Conservation (phyloP, 2,329 filamentous ascomycete species). For the Chaetomium sp. region DNA sequence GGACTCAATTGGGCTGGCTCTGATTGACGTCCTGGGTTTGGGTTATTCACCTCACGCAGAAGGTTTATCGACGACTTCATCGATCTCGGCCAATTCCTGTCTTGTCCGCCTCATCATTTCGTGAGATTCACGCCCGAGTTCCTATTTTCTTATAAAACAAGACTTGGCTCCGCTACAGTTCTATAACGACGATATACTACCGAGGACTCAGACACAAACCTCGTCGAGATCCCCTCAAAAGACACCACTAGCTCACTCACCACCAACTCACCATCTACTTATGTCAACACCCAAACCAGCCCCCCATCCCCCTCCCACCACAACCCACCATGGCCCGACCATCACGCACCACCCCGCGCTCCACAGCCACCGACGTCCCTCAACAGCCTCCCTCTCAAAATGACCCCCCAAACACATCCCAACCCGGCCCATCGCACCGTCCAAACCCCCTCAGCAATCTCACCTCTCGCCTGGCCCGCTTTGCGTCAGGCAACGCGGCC, state of each 20-base stretch:
- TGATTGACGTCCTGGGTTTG: not conserved
- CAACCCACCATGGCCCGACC: slow-evolving; percentile 26
- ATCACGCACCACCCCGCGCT: slow-evolving; percentile 19
- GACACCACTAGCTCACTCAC: too few relatives aligned
- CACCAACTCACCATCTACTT: not conserved
- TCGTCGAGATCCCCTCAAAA: too few relatives aligned
- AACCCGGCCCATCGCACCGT: slow-evolving; percentile 14
- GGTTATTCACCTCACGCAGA: not conserved
- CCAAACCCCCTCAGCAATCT: slow-evolving; percentile 2
- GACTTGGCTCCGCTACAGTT: too few relatives aligned
- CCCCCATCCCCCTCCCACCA: slow-evolving; percentile 2
- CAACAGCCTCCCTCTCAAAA: slow-evolving; percentile 26
- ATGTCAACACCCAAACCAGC: slow-evolving; percentile 5
- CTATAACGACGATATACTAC: too few relatives aligned
- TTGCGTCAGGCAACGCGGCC: slow-evolving; percentile 32
- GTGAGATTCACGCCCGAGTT: not conserved
- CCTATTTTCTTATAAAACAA: too few relatives aligned
- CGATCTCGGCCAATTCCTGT: not conserved
- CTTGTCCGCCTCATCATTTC: not conserved
- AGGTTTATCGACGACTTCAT: not conserved
- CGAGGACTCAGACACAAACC: too few relatives aligned
- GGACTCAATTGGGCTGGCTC: too few relatives aligned
- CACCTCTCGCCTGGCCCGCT: slow-evolving; percentile 28
- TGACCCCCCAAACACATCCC: slow-evolving; percentile 23
- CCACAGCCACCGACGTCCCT: slow-evolving; percentile 20